These are phyloP conservation scores for Staphylotrichum longicolle DNA, from an alignment of 495 filamentous ascomycete species.

Conservation along the genomic window DNA sequence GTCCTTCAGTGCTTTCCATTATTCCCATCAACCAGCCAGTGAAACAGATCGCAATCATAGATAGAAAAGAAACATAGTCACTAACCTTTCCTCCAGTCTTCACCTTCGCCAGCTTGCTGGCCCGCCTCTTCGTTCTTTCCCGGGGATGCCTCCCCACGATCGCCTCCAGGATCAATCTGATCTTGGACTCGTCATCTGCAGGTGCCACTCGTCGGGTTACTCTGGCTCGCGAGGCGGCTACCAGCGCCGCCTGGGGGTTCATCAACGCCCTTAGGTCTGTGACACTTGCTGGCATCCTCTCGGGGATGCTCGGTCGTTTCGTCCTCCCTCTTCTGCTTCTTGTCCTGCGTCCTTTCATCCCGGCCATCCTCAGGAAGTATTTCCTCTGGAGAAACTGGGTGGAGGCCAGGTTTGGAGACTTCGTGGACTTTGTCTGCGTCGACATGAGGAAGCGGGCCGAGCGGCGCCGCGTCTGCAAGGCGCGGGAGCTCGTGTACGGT, in stretches of 20 bases:
- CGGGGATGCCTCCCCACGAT: background rate
- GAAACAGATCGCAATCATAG: too few species aligned
- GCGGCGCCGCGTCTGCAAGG: background rate
- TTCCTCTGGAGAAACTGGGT: slow-evolving; percentile 1
- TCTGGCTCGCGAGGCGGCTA: slow-evolving; percentile 6
- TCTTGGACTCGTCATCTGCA: background rate
- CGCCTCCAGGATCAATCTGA: background rate
- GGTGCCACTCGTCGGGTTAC: slow-evolving; percentile 7
- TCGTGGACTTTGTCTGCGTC: slow-evolving; percentile 16
- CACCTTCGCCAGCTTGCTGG: background rate
- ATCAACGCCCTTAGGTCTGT: slow-evolving; percentile 8
- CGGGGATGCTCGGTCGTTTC: slow-evolving; percentile 5
- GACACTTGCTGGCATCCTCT: slow-evolving; percentile 1
- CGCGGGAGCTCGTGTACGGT: background rate
- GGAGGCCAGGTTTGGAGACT: background rate
- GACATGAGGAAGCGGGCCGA: background rate
- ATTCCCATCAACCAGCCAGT: too few species aligned
- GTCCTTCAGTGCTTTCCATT: too few species aligned
- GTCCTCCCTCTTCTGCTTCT: background rate
- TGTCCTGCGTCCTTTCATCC: slow-evolving; percentile 8
- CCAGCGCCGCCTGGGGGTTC: background rate
- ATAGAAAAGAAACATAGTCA: background rate
- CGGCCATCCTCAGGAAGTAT: slow-evolving; percentile 6
- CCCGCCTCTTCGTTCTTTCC: background rate
- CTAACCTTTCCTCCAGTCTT: background rate